A percentile compares a stretch with the other conserved stretches of the same genome.
Evolutionary conservation across 1,139 yeast species (phyloP).

Genomic region (Blastobotrys apis): DNA sequence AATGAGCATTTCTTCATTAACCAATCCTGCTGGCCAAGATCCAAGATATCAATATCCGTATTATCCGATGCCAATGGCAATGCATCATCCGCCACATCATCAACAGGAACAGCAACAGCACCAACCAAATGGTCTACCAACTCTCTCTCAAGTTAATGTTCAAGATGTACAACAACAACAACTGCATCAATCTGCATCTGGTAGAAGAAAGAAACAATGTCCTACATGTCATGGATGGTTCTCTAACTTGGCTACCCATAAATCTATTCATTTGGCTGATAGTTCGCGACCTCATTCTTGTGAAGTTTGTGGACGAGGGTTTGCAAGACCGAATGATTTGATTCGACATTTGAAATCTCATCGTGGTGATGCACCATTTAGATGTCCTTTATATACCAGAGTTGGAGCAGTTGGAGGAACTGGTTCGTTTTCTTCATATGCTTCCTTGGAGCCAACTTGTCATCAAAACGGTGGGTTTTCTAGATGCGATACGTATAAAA

Average conservation of each 20-base stretch:
- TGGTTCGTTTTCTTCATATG: conserved; percentile 7
- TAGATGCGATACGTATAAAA: conserved; percentile 87
- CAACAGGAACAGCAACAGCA: neutral
- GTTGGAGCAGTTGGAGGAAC: conserved; percentile 14
- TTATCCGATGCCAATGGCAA: neutral
- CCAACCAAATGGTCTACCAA: neutral
- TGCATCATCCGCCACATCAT: neutral
- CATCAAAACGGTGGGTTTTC: conserved; percentile 82
- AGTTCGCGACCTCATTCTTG: conserved; percentile 76
- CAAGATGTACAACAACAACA: conserved; percentile 2
- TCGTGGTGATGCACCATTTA: conserved; percentile 36
- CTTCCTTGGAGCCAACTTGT: conserved; percentile 39
- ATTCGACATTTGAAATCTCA: conserved; percentile 82
- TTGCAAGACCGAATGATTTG: conserved; percentile 83
- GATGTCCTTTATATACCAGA: conserved; percentile 33
- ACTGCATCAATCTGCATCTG: neutral
- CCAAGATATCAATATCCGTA: neutral
- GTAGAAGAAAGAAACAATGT: conserved; percentile 76
- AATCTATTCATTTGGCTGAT: conserved; percentile 72
- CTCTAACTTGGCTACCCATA: conserved; percentile 81
- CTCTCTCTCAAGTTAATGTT: neutral
- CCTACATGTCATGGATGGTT: conserved; percentile 73
- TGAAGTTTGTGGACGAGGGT: conserved; percentile 72
- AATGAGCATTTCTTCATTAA: conserved; percentile 9
- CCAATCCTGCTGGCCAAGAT: neutral